Percentiles rank a stretch among this genome's conserved stretches.
phyloP scores from a whole-genome alignment of 2,329 filamentous ascomycete species.

The Zymoseptoria pseudotritici region DNA sequence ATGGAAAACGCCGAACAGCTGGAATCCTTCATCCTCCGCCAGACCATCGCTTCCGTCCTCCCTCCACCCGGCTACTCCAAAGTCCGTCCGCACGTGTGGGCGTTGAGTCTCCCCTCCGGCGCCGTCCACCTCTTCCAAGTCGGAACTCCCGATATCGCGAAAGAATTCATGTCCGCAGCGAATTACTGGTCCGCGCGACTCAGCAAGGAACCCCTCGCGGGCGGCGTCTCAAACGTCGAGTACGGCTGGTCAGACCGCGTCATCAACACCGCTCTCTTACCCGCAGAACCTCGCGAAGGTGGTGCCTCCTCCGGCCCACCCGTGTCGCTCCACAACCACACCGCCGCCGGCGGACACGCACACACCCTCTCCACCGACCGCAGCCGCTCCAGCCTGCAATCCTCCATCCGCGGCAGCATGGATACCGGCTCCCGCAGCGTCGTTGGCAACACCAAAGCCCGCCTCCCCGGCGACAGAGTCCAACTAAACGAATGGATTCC shows the following conservation, averaged over 20 bases:
- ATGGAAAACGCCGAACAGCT: constrained; percentile 90
- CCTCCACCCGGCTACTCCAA: constrained; percentile 91
- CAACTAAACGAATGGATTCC: constrained; percentile 82
- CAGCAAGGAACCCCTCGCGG: constrained; percentile 85
- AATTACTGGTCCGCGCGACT: constrained; percentile 97
- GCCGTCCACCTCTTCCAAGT: constrained; percentile 98
- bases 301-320: constrained; percentile 12
- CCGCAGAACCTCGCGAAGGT: constrained; percentile 23
- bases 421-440: constrained; percentile 38
- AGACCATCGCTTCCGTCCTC: constrained; percentile 84
- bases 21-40: constrained; percentile 77
- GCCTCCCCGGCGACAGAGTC: constrained; percentile 77
- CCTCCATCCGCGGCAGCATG: constrained; percentile 52
- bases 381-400: constrained; percentile 28
- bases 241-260: constrained; percentile 91
- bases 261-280: constrained; percentile 48
- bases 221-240: constrained; percentile 92
- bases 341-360: constrained; percentile 15
- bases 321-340: constrained; percentile 27
- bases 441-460: constrained; percentile 46
- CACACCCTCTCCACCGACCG: constrained; percentile 21
- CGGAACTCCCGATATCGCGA: constrained; percentile 86
- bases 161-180: constrained; percentile 86
- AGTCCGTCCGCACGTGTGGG: constrained; percentile 84
- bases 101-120: constrained; percentile 80